phyloP scores from a whole-genome alignment of 2,329 filamentous ascomycete genomes.

The Xylariaceae sp. region DNA sequence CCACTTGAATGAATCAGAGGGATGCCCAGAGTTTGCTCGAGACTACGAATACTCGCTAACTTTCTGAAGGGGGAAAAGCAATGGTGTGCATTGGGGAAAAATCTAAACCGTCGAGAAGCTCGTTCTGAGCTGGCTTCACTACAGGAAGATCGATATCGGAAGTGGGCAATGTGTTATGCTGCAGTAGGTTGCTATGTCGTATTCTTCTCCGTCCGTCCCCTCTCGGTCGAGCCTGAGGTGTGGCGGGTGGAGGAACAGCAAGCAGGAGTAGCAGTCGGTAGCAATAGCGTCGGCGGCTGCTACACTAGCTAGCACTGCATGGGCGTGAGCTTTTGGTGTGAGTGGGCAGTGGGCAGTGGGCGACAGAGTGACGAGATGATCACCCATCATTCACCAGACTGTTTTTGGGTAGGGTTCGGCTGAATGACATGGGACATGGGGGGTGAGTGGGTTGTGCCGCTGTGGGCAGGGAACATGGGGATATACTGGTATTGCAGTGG shows the following conservation, averaged over 20 bases:
- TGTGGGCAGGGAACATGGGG: conserved; percentile 16
- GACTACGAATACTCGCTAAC: conserved; percentile 1
- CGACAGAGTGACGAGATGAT: neutral
- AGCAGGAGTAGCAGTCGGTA: conserved; percentile 1
- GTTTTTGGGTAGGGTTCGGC: conserved; percentile 23
- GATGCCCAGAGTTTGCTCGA: conserved; percentile 31
- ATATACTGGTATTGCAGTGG: neutral
- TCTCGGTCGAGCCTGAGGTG: conserved; percentile 33
- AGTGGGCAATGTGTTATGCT: conserved; percentile 25
- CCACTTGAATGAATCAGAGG: conserved; percentile 33
- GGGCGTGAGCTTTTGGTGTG: conserved; percentile 19
- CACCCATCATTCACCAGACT: neutral
- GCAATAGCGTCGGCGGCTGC: conserved; percentile 1
- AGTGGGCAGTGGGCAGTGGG: conserved; percentile 17
- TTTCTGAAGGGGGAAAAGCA: neutral
- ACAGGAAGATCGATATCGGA: conserved; percentile 21
- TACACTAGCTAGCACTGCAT: conserved; percentile 14
- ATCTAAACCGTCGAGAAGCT: neutral
- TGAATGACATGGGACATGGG: conserved; percentile 24
- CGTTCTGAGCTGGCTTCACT: conserved; percentile 10
- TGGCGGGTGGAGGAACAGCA: conserved; percentile 26
- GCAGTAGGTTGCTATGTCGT: conserved; percentile 16
- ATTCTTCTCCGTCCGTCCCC: conserved; percentile 23
- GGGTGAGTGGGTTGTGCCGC: conserved; percentile 22
- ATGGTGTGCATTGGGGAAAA: neutral